These are phyloP conservation scores for Ganoderma resinaceum DNA, from an alignment of 1,284 basidiomycete genomes.

Conservation along the genomic window DNA sequence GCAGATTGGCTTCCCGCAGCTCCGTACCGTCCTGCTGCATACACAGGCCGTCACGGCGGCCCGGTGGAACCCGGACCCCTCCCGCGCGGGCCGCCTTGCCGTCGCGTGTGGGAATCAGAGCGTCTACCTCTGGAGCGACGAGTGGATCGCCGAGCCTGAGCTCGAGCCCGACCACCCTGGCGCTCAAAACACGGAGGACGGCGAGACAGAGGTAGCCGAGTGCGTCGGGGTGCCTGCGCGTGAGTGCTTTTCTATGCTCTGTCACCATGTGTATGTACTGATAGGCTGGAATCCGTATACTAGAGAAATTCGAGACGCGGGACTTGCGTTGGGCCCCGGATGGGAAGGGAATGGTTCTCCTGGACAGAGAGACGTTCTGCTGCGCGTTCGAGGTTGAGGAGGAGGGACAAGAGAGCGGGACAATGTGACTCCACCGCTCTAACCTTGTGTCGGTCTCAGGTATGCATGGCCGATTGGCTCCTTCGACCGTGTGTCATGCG, in stretches of 20 bases:
- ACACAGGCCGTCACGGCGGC: slow-evolving; percentile 63
- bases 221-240: slow-evolving; percentile 82
- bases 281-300: slow-evolving; percentile 2
- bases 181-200: neutral
- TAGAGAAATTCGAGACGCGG: slow-evolving; percentile 69
- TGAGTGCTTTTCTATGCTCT: slow-evolving; percentile 47
- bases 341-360: slow-evolving; percentile 75
- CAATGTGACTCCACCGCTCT: too few relatives aligned
- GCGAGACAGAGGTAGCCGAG: slow-evolving; percentile 69
- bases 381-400: slow-evolving; percentile 84
- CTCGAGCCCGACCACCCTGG: neutral
- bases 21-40: slow-evolving; percentile 74
- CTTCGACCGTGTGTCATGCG: too few relatives aligned
- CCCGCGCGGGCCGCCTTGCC: slow-evolving; percentile 66
- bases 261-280: neutral
- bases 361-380: slow-evolving; percentile 81
- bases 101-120: slow-evolving; percentile 74
- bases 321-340: slow-evolving; percentile 84
- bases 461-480: too few relatives aligned
- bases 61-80: slow-evolving; percentile 75
- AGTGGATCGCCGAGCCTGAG: slow-evolving; percentile 65
- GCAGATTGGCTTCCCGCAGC: slow-evolving; percentile 20
- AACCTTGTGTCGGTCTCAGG: too few relatives aligned
- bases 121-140: slow-evolving; percentile 84
- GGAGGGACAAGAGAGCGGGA: slow-evolving; percentile 38